Evolutionary conservation across 1,139 yeast species (phyloP).

Genomic region (Kodamaea suecica): DNA sequence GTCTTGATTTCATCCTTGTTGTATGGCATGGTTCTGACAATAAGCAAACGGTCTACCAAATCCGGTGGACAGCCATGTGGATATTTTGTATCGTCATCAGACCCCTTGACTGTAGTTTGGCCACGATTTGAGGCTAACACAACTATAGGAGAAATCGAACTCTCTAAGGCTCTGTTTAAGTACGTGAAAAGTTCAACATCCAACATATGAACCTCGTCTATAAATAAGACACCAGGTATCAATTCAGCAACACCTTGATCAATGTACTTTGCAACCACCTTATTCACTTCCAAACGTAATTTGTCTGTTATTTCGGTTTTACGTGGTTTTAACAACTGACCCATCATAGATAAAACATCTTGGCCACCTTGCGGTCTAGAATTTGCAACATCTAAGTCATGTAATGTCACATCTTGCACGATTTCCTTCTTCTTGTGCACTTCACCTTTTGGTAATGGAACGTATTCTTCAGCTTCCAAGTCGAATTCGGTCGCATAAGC

Average conservation of each 20-base stretch:
- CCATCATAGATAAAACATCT: conserved; percentile 98
- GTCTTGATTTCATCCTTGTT: conserved; percentile 75
- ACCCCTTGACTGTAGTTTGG: conserved; percentile 84
- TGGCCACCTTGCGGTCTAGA: conserved; percentile 99
- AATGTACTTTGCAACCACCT: conserved; percentile 91
- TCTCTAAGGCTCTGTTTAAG: conserved; percentile 88
- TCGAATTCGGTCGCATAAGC: conserved; percentile 98
- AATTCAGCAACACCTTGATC: conserved; percentile 98
- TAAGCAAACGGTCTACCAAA: conserved; percentile 82
- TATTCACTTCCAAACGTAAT: conserved; percentile 87
- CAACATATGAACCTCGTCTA: conserved; percentile 97
- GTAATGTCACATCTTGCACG: conserved; percentile 94
- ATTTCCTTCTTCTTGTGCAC: conserved; percentile 98
- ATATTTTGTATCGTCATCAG: conserved; percentile 65
- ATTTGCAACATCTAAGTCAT: conserved; percentile 93
- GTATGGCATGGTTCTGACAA: conserved; percentile 89
- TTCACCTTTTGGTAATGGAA: conserved; percentile 97
- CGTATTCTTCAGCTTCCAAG: conserved; percentile 97
- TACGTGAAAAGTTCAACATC: conserved; percentile 95
- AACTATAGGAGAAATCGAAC: conserved; percentile 89
- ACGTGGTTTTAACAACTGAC: conserved; percentile 91
- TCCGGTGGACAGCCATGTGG: conserved; percentile 99
- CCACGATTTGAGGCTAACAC: conserved; percentile 96
- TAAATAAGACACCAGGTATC: conserved; percentile 95
- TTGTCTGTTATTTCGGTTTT: conserved; percentile 99